Conservation (phyloP, 768 basidiomycete species). For the Scleroderma bovista region DNA sequence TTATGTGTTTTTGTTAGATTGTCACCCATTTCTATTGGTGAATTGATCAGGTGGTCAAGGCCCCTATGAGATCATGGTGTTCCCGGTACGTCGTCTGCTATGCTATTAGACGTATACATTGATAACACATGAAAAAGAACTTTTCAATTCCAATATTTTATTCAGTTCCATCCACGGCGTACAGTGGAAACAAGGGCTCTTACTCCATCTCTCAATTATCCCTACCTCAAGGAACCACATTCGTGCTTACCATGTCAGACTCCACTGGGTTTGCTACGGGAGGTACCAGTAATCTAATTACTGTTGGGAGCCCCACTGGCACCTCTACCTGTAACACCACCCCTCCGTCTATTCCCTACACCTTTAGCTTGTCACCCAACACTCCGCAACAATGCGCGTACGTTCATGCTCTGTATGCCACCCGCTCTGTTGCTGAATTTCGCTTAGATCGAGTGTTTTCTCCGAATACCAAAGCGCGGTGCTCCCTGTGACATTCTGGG, state of each 20-base stretch:
- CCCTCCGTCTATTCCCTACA: constrained; percentile 39
- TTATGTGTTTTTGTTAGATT: background rate
- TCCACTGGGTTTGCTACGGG: constrained; percentile 63
- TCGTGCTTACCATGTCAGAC: constrained; percentile 68
- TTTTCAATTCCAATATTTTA: constrained; percentile 51
- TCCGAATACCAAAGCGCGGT: constrained; percentile 39
- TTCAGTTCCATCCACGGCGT: constrained; percentile 50
- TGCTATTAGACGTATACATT: background rate
- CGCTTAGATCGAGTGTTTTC: constrained; percentile 42
- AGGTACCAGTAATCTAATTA: constrained; percentile 46
- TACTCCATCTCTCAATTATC: constrained; percentile 43
- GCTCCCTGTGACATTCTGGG: constrained; percentile 52
- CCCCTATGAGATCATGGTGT: constrained; percentile 45
- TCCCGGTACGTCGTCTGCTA: constrained; percentile 40
- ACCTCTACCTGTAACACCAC: constrained; percentile 47
- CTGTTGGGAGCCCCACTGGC: constrained; percentile 40
- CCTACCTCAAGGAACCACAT: constrained; percentile 31
- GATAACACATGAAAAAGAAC: constrained; percentile 29
- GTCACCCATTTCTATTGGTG: background rate
- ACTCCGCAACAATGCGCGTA: constrained; percentile 61
- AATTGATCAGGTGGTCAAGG: constrained; percentile 45
- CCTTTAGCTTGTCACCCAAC: constrained; percentile 40
- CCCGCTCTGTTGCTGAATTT: constrained; percentile 1
- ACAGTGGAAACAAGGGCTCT: constrained; percentile 48
- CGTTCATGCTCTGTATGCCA: constrained; percentile 7